Conservation (phyloP, 495 filamentous ascomycete species). For the Lichina pygmaea region DNA sequence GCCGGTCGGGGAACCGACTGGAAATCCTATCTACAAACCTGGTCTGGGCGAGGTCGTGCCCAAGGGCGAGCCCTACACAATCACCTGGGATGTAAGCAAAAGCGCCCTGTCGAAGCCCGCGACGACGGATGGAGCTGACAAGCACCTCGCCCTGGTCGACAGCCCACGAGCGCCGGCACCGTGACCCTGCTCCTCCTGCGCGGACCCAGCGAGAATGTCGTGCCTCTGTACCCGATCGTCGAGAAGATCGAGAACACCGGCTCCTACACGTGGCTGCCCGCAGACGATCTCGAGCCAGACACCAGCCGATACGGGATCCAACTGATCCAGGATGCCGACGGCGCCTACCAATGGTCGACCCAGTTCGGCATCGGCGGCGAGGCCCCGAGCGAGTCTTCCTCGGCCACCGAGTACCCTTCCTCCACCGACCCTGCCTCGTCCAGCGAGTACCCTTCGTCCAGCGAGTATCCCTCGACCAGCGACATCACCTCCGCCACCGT, state of each 20-base stretch:
- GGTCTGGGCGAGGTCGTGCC: conserved; percentile 24
- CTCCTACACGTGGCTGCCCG: conserved; percentile 27
- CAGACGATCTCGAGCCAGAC: conserved; percentile 19
- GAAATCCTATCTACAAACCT: conserved; percentile 30
- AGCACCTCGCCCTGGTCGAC: neutral
- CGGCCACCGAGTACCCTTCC: neutral
- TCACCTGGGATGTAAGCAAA: conserved; percentile 25
- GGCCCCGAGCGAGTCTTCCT: neutral
- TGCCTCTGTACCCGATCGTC: conserved; percentile 22
- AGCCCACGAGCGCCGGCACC: conserved; percentile 18
- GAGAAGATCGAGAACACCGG: conserved; percentile 31
- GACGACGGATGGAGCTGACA: neutral
- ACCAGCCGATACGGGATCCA: conserved; percentile 32
- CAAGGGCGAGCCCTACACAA: conserved; percentile 25
- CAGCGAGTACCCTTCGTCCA: neutral
- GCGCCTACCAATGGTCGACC: conserved; percentile 39
- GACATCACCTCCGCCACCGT: no score
- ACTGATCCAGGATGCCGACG: conserved; percentile 31
- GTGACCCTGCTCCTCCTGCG: conserved; percentile 36
- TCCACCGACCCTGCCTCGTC: neutral
- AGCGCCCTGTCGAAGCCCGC: no score
- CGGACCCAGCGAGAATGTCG: conserved; percentile 29
- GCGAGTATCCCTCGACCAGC: no score
- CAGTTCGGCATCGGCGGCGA: conserved; percentile 32
- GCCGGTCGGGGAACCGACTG: conserved; percentile 19